Percentiles rank a stretch among this genome's conserved stretches.
Conservation (phyloP, 805 yeast genomes). For the Ogataea ganodermae region DNA sequence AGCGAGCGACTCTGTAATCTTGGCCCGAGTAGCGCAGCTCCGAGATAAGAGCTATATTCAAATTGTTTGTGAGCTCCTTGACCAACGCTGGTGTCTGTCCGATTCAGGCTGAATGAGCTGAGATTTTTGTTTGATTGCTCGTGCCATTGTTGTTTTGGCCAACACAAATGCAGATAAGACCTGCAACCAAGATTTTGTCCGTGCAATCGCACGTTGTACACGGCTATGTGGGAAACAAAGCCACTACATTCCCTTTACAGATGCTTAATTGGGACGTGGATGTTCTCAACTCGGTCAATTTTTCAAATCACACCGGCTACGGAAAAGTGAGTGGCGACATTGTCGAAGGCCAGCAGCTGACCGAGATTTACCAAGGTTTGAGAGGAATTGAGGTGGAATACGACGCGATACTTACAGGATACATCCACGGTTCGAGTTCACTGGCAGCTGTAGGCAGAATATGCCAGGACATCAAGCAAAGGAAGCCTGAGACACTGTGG, state of each 20-base stretch:
- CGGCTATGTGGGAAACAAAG: conserved; percentile 73
- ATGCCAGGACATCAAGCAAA: conserved; percentile 37
- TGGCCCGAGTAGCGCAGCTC: no score
- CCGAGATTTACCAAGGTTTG: conserved; percentile 42
- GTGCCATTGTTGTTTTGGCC: neutral
- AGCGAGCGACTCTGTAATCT: no score
- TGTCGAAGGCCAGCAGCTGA: conserved; percentile 43
- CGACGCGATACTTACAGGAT: conserved; percentile 65
- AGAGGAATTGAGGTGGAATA: conserved; percentile 39
- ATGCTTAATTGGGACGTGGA: conserved; percentile 71
- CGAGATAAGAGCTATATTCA: no score
- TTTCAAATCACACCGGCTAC: conserved; percentile 73
- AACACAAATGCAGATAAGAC: neutral
- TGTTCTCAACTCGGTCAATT: conserved; percentile 62
- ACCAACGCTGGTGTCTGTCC: no score
- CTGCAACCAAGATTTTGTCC: conserved; percentile 43
- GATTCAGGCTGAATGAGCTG: no score
- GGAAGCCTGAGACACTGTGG: conserved; percentile 45
- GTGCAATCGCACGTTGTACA: conserved; percentile 73
- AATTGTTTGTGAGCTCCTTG: no score
- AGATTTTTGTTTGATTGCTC: no score
- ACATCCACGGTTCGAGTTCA: conserved; percentile 59
- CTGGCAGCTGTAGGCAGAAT: conserved; percentile 45
- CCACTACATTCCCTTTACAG: conserved; percentile 66
- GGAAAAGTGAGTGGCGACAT: conserved; percentile 54